phyloP scores from a whole-genome alignment of 352 stramenopile species.

The Pythium diclinum region DNA sequence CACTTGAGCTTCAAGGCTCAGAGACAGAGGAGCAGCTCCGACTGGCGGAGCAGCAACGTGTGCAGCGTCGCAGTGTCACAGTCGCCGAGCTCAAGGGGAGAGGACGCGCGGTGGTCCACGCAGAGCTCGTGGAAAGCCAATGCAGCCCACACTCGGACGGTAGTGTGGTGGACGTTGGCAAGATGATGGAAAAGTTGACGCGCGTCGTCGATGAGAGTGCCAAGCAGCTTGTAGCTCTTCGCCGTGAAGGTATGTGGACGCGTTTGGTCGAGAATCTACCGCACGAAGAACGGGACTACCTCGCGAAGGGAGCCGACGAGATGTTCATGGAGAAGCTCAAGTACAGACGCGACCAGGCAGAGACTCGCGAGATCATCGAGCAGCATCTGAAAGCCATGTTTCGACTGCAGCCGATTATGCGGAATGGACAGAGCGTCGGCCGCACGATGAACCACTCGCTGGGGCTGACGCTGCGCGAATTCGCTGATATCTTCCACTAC shows the following conservation, averaged over 20 bases:
- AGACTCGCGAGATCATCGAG: slow-evolving; percentile 34
- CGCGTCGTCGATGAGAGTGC: slow-evolving; percentile 38
- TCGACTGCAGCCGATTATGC: slow-evolving; percentile 29
- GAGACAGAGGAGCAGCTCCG: slow-evolving; percentile 20
- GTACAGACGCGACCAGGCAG: slow-evolving; percentile 38
- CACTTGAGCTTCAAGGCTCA: slow-evolving; percentile 25
- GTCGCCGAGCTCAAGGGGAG: slow-evolving; percentile 17
- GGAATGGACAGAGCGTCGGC: slow-evolving; percentile 41
- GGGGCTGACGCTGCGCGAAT: slow-evolving; percentile 44
- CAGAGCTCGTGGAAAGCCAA: neutral
- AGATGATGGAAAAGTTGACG: slow-evolving; percentile 46
- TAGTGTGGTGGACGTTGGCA: slow-evolving; percentile 11
- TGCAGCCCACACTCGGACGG: neutral
- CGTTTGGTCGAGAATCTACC: slow-evolving; percentile 41
- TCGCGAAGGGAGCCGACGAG: slow-evolving; percentile 50
- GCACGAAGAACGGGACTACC: slow-evolving; percentile 43
- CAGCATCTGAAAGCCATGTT: slow-evolving; percentile 46
- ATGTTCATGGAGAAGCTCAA: slow-evolving; percentile 65
- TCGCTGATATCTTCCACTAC: slow-evolving; percentile 43
- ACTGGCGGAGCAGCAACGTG: slow-evolving; percentile 13
- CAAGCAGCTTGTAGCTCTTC: slow-evolving; percentile 21
- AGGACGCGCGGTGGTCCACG: slow-evolving; percentile 7
- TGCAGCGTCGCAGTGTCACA: slow-evolving; percentile 9
- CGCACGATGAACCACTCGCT: slow-evolving; percentile 50
- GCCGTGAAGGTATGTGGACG: slow-evolving; percentile 33